Conservation (phyloP, 345 rosid genomes). For the Leavenworthia alabamica region DNA sequence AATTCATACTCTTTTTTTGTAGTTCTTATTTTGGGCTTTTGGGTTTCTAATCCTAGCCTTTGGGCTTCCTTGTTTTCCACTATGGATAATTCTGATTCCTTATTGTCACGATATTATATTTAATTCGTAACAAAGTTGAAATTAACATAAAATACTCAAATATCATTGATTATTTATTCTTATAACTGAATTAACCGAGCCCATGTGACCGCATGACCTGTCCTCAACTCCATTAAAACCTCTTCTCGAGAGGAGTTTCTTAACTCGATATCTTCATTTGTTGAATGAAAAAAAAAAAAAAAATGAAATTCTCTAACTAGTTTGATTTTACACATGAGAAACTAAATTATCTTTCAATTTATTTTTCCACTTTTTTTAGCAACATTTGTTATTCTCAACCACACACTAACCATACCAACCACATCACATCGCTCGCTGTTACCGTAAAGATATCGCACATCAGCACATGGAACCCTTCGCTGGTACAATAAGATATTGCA, state of each 20-base stretch:
- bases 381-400: not conserved
- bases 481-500: not conserved
- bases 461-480: not conserved
- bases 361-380: not conserved
- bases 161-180: not conserved
- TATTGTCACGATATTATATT: not conserved
- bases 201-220: not conserved
- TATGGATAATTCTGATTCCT: not conserved
- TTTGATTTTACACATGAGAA: not conserved
- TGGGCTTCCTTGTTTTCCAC: not conserved
- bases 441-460: constrained; percentile 1
- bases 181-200: constrained; percentile 1
- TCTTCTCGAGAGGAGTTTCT: not conserved
- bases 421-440: not conserved
- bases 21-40: not conserved
- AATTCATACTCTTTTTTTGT: too few species aligned
- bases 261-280: not conserved
- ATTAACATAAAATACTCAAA: not conserved
- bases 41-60: not conserved
- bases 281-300: not conserved
- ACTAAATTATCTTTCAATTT: not conserved
- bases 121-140: not conserved
- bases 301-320: not conserved
- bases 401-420: constrained; percentile 13
- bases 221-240: not conserved